Evolutionary conservation across 768 basidiomycete genomes (phyloP), one percentile per base, ranked within the genome.

Genomic region (Chalciporus sphaerocephalus): DNA sequence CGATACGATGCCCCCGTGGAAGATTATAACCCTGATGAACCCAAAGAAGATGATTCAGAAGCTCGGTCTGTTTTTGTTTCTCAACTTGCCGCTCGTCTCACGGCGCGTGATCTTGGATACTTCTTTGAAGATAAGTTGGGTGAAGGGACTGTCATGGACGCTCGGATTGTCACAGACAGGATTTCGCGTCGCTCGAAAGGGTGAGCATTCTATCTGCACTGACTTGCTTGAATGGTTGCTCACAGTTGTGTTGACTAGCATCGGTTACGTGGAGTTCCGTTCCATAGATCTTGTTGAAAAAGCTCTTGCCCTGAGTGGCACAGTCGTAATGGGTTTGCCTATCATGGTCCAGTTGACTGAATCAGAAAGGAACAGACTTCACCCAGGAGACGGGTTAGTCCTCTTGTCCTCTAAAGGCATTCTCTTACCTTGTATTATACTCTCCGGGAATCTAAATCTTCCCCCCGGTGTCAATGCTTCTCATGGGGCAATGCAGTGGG

Each of bases 41-140:
- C 87, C 6, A 87, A 86, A 59, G 91, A 93, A 67, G 92, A 97
- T 64, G 95, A 98, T 62, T 93, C 92, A 45, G 96, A 98, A 81
- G 87, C 91, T 61, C 87, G 96, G 68, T 97, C 96, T 58, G 92
- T 97, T 56, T 98, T 98, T 71, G 92, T 96, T 64, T 95, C 94
- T 58, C 96, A 98, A 72, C 84, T 99, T 64, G 92, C 96, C 58
- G 92, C 93, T 51, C 86, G 92, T 61, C 81, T 98, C 65, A 97
- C 94, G 48, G 92, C 94, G 58, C 83, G 92, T 65, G 96, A 99
- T 73, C 74, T 99, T 69, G 94, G 94, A 54, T 90, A 93, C 71
- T 99, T 99, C 75, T 98, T 99, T 62, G 95, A 98, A 74, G 89
- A 95, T 64, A 91, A 94, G 65, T 76, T 97, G 36, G 95, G 94